These are phyloP conservation scores for Cladophialophora exuberans DNA, from an alignment of 2,329 filamentous ascomycete species.

Conservation along the genomic window DNA sequence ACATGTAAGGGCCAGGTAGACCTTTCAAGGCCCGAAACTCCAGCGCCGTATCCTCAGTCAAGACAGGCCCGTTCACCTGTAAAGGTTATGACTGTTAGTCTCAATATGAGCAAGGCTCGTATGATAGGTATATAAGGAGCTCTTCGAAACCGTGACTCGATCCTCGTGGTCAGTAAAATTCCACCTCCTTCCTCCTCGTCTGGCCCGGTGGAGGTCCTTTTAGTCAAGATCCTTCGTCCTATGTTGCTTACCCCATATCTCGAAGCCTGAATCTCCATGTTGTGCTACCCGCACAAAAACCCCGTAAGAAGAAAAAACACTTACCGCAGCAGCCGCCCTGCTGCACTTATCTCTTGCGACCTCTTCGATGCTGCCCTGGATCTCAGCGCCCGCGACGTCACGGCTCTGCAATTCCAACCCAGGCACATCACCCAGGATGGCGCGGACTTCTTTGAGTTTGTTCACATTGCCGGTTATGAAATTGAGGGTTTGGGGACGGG, in stretches of 20 bases:
- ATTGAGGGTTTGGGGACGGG: slow-evolving; percentile 60
- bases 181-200: no score
- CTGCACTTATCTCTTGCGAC: slow-evolving; percentile 83
- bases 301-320: slow-evolving; percentile 32
- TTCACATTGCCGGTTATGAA: slow-evolving; percentile 98
- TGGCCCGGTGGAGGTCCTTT: no score
- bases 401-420: slow-evolving; percentile 73
- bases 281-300: background rate
- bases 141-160: no score
- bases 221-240: no score
- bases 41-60: slow-evolving; percentile 94
- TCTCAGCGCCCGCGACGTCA: slow-evolving; percentile 72
- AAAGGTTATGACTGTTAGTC: background rate
- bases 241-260: no score
- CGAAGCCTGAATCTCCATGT: no score
- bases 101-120: background rate
- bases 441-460: slow-evolving; percentile 87
- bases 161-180: no score
- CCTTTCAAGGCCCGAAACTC: slow-evolving; percentile 89
- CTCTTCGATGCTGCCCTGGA: slow-evolving; percentile 91
- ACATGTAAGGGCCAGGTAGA: slow-evolving; percentile 97
- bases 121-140: no score
- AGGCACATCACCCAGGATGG: slow-evolving; percentile 76
- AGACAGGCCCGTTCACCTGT: slow-evolving; percentile 82
- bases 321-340: slow-evolving; percentile 74